These are phyloP conservation scores for Pseudopithomyces maydicus DNA, from an alignment of 2,329 filamentous ascomycete species.

Conservation along the genomic window DNA sequence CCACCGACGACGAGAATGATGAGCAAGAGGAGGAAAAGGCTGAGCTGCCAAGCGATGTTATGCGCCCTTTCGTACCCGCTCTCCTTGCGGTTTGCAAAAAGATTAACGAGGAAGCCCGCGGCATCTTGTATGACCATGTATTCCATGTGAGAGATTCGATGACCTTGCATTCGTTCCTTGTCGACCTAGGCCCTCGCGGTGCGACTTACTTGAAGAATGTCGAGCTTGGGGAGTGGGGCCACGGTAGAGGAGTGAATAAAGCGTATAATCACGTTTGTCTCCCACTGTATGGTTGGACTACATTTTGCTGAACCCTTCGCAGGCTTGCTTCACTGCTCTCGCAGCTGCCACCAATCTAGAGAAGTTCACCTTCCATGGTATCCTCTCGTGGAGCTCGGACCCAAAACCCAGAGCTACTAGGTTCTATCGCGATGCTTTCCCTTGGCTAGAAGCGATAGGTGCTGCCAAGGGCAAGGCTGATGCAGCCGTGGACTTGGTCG, in stretches of 20 bases:
- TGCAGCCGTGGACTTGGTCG: slow-evolving; percentile 34
- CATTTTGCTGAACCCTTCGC: background rate
- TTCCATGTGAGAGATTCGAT: slow-evolving; percentile 32
- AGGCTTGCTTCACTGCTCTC: slow-evolving; percentile 36
- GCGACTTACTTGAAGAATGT: slow-evolving; percentile 30
- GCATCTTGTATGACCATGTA: slow-evolving; percentile 37
- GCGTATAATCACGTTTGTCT: slow-evolving; percentile 34
- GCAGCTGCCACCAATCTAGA: slow-evolving; percentile 34
- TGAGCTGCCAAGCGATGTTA: slow-evolving; percentile 12
- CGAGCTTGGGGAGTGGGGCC: slow-evolving; percentile 29
- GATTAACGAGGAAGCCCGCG: slow-evolving; percentile 29
- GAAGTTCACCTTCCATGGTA: slow-evolving; percentile 28
- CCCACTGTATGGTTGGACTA: no score
- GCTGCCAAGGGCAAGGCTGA: slow-evolving; percentile 30
- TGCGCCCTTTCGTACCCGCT: slow-evolving; percentile 22
- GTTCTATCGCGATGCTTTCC: slow-evolving; percentile 43
- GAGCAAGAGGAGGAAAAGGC: slow-evolving; percentile 6
- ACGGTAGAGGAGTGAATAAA: slow-evolving; percentile 28
- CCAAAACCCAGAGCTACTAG: slow-evolving; percentile 26
- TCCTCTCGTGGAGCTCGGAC: slow-evolving; percentile 3
- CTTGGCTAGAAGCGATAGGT: slow-evolving; percentile 43
- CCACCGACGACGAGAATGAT: background rate
- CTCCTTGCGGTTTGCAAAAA: slow-evolving; percentile 38
- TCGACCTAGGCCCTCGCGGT: slow-evolving; percentile 32
- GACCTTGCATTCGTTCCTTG: slow-evolving; percentile 39